Percentiles rank a stretch among this genome's conserved stretches.
Conservation (phyloP, 768 basidiomycete species). For the Panaeolus cyanescens region DNA sequence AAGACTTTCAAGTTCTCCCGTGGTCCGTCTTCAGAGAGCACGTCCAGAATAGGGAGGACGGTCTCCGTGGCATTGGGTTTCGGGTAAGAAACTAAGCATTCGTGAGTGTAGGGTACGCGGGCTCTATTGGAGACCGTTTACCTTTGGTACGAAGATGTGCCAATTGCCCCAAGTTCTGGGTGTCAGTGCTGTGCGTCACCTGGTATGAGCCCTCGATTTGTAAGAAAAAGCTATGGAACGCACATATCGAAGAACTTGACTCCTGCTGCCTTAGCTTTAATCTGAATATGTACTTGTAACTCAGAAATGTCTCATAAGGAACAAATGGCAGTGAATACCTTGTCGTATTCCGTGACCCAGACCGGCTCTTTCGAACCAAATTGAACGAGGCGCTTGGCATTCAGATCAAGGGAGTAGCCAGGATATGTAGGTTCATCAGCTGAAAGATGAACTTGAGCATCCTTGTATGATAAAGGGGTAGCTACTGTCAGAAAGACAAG, state of each 20-base stretch:
- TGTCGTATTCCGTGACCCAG: slow-evolving; percentile 89
- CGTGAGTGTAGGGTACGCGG: slow-evolving; percentile 11
- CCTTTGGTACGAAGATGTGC: slow-evolving; percentile 35
- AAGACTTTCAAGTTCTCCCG: slow-evolving; percentile 65
- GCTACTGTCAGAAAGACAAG: slow-evolving; percentile 46
- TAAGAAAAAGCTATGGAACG: slow-evolving; percentile 18
- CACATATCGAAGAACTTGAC: slow-evolving; percentile 89
- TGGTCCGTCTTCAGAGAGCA: slow-evolving; percentile 66
- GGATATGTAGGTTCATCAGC: slow-evolving; percentile 37
- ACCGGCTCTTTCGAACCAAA: slow-evolving; percentile 69
- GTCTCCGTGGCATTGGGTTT: slow-evolving; percentile 61
- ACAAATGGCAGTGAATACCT: slow-evolving; percentile 45
- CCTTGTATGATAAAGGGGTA: slow-evolving; percentile 31
- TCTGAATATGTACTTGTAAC: slow-evolving; percentile 40
- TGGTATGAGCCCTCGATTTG: background rate
- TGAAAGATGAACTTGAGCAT: slow-evolving; percentile 42
- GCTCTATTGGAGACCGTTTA: background rate
- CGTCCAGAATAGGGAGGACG: slow-evolving; percentile 61
- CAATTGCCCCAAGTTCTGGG: slow-evolving; percentile 55
- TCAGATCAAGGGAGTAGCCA: slow-evolving; percentile 74
- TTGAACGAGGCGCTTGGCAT: slow-evolving; percentile 73
- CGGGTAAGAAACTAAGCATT: slow-evolving; percentile 50
- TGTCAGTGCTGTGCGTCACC: slow-evolving; percentile 60
- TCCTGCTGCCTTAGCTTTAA: slow-evolving; percentile 75
- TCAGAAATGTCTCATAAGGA: background rate